phyloP scores from a whole-genome alignment of 768 basidiomycete genomes.

The Clitopilus passeckerianus region DNA sequence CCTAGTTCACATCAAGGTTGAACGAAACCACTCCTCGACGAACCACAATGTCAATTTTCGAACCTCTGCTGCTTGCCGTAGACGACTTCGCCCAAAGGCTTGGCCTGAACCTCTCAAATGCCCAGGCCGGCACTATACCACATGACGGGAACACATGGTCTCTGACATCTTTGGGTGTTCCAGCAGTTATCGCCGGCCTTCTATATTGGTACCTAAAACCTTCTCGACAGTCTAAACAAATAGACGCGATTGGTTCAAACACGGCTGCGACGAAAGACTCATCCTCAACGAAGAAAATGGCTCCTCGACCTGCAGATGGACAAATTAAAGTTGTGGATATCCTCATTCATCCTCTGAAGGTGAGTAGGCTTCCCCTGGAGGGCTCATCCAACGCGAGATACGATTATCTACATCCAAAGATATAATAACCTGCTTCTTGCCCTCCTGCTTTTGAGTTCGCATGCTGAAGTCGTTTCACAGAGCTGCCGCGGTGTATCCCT shows the following conservation, averaged over 20 bases:
- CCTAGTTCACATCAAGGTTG: background rate
- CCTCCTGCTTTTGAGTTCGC: background rate
- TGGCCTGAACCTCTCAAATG: background rate
- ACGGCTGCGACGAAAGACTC: background rate
- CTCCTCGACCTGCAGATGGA: slow-evolving; percentile 17
- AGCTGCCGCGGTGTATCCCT: slow-evolving; percentile 71
- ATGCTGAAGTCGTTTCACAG: slow-evolving; percentile 26
- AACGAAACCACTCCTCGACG: too few species aligned
- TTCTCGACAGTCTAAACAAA: background rate
- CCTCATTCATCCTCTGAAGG: slow-evolving; percentile 68
- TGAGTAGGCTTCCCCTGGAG: slow-evolving; percentile 13
- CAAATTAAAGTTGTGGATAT: slow-evolving; percentile 49
- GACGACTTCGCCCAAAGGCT: background rate
- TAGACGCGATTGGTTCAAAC: background rate
- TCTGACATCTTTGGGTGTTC: background rate
- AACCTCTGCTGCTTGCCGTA: background rate
- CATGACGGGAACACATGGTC: background rate
- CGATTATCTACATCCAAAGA: too few species aligned
- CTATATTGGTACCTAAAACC: background rate
- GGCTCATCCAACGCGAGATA: too few species aligned
- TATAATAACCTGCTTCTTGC: too few species aligned
- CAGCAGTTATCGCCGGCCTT: background rate
- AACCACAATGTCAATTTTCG: background rate
- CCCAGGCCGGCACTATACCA: background rate
- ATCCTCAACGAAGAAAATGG: background rate